Evolutionary conservation across 768 basidiomycete genomes (phyloP), one percentile per base, ranked within the genome.

Genomic region (Suillus sp.): DNA sequence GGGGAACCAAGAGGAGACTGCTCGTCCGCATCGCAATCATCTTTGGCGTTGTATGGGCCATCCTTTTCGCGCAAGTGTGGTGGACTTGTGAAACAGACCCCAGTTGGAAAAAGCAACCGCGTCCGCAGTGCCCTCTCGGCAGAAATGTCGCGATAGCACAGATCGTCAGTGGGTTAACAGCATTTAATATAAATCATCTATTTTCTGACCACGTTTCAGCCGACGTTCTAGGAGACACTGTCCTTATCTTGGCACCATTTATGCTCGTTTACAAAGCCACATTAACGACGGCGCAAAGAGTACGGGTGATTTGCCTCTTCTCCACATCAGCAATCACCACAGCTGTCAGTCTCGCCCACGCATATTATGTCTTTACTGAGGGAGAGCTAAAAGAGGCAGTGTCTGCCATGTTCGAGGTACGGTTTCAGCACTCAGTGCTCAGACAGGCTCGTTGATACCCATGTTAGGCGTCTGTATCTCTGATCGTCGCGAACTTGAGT

Each of bases 121-220:
- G 27, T 32, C 50, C 50, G 18, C 50, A 51, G 50, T 51, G 50
- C 50, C 16, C 27, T 18, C 50, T 51, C 18, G 50, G 50, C 50
- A 51, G 50, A 30, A 18, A 51, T 30, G 50, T 51, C 9, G 50
- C 50, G 9, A 30, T 51, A 51, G 27, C 50, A 18, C 50, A 51
- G 50, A 51, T 51, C 18, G 50, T 51, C 27, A 51, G 50, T 51
- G 18, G 4, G 50, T 51, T 8, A 16, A 5, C 16, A 30, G 16
- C 1, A 18, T 18, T 30, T 10, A 30, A 32, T 51, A 30, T 9
- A 18, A 51, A 18, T 18, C 9, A 10, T 51, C 1, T 1, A 9
- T 51, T 27, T 27, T 51, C 27, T 51, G 50, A 51, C 70, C 34
- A 60, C 53, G 2, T 58, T 65, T 30, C 50, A 51, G 50, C 50